Evolutionary conservation across 257 asterid species (phyloP).

Genomic region (Solanum piurae): DNA sequence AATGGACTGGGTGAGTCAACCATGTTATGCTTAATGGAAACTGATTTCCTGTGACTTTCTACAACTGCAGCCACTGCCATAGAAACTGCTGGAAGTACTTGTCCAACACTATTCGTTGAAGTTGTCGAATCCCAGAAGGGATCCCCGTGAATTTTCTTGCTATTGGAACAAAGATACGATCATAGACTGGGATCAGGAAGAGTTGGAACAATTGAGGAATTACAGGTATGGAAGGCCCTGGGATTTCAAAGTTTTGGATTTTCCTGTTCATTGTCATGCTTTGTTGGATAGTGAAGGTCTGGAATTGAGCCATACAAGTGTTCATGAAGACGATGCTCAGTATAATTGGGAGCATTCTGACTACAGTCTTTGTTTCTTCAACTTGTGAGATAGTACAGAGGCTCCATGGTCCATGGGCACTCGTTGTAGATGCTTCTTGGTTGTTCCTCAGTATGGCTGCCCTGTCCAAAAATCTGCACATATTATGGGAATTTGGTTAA

Average conservation of each 20-base stretch:
- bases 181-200: conserved; percentile 8
- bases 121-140: conserved; percentile 12
- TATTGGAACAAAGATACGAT: conserved; percentile 7
- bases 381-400: conserved; percentile 51
- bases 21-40: conserved; percentile 34
- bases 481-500: background rate
- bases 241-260: conserved; percentile 41
- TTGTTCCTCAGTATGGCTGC: conserved; percentile 34
- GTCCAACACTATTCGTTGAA: conserved; percentile 9
- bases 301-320: conserved; percentile 74
- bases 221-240: conserved; percentile 55
- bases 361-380: conserved; percentile 59
- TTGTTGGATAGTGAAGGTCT: conserved; percentile 67
- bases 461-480: conserved; percentile 42
- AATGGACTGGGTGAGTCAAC: conserved; percentile 44
- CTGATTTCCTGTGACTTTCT: conserved; percentile 13
- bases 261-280: conserved; percentile 50
- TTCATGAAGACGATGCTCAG: conserved; percentile 67
- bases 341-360: conserved; percentile 60
- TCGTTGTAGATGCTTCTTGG: conserved; percentile 1
- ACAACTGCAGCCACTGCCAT: background rate
- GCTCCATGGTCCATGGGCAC: conserved; percentile 31
- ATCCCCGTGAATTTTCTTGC: conserved; percentile 4
- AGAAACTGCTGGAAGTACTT: background rate
- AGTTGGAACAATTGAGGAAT: conserved; percentile 40